phyloP scores from a whole-genome alignment of 2,329 filamentous ascomycete species.

The Dactylonectria macrodidyma region DNA sequence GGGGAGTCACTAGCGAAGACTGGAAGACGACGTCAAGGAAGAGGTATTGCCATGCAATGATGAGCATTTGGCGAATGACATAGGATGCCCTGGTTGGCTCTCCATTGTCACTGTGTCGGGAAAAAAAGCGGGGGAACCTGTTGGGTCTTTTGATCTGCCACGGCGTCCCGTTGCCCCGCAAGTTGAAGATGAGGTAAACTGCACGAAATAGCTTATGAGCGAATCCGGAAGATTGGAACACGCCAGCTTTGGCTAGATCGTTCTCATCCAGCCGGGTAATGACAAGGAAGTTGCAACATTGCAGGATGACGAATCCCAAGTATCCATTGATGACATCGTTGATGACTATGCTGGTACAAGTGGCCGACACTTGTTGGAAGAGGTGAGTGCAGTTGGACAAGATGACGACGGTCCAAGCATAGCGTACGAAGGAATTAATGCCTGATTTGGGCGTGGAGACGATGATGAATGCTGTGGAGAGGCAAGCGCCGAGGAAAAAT shows the following conservation, averaged over 20 bases:
- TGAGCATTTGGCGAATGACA: conserved; percentile 19
- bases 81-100: conserved; percentile 8
- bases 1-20: background rate
- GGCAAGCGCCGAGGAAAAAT: no score
- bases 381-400: no score
- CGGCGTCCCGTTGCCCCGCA: conserved; percentile 23
- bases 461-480: no score
- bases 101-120: background rate
- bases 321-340: conserved; percentile 9
- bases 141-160: conserved; percentile 17
- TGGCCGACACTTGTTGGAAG: background rate
- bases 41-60: conserved; percentile 25
- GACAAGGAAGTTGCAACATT: conserved; percentile 24
- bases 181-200: conserved; percentile 17
- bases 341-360: conserved; percentile 21
- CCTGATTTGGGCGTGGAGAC: no score
- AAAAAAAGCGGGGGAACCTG: conserved; percentile 20
- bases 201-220: conserved; percentile 7
- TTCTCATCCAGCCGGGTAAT: conserved; percentile 12
- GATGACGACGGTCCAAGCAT: no score
- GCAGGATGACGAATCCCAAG: conserved; percentile 12
- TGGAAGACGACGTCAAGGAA: conserved; percentile 19
- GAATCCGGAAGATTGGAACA: conserved; percentile 6
- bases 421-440: no score
- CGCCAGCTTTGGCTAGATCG: conserved; percentile 8